A percentile compares a stretch with the other conserved stretches of the same genome.
Evolutionary conservation across 768 basidiomycete genomes (phyloP).

Genomic region (Galerina sulciceps): DNA sequence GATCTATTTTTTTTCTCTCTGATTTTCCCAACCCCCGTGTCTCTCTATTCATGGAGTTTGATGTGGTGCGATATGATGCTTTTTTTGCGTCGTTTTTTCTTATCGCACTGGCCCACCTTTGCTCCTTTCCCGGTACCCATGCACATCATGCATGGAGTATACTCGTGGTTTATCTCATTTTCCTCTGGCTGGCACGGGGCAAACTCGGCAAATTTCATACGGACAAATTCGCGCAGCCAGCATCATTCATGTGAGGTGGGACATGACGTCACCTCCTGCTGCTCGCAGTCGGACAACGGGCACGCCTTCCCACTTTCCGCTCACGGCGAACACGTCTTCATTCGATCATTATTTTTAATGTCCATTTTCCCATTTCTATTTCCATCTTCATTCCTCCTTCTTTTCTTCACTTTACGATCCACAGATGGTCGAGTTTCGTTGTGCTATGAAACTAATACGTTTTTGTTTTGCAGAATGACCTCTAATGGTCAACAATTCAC

Average conservation of each 20-base stretch:
- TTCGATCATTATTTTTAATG: background rate
- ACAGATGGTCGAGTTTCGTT: background rate
- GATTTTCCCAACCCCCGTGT: too few species aligned
- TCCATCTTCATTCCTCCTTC: constrained; percentile 1
- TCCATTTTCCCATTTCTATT: background rate
- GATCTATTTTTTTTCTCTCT: too few species aligned
- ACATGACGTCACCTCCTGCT: background rate
- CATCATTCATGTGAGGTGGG: background rate
- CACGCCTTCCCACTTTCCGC: too few species aligned
- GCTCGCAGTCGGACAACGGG: too few species aligned
- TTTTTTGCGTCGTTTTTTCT: too few species aligned
- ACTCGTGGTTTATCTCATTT: background rate
- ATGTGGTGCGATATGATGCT: too few species aligned
- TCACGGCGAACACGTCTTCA: background rate
- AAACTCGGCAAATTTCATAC: too few species aligned
- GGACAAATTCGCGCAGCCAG: too few species aligned
- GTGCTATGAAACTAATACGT: background rate
- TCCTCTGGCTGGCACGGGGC: background rate
- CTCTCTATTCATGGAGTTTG: too few species aligned
- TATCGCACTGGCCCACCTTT: too few species aligned
- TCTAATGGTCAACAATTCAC: constrained; percentile 23
- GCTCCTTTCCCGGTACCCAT: too few species aligned
- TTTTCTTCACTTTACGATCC: background rate
- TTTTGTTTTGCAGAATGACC: constrained; percentile 15
- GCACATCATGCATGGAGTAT: too few species aligned